Evolutionary conservation across 2,329 filamentous ascomycete genomes (phyloP), one percentile per base, ranked within the genome.

Genomic region (Tolypocladium tundrense): DNA sequence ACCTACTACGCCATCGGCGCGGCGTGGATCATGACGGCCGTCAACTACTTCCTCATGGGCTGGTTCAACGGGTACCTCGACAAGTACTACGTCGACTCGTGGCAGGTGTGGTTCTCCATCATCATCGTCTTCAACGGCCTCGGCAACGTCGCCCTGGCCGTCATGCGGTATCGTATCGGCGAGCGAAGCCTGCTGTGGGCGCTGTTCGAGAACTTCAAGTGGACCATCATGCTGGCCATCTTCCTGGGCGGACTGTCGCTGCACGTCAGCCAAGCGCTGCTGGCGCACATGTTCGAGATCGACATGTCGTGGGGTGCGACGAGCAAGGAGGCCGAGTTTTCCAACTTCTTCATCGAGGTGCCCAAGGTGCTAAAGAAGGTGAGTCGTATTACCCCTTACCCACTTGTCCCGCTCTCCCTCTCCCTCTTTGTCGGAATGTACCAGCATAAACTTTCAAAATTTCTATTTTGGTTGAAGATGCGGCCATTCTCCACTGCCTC

Each of bases 291-390:
- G 83, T 89, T 94, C 69, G 85, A 89, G 74, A 85, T 93, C 68
- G 82, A 94, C 73, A 93, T 94, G 87, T 84, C 83, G 3, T 94
- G 90, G 90, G 90, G 90, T 55, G 85, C 90, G 1, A 95, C 91
- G 0, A 82, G 86, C 45, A 95, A 95, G 74, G 91, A 96, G 75
- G 83, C 84, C 54, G 87, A 91, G 66, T 86, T 88, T 67, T 87
- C 88, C 33, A 88, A 90, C 72, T 95, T 95, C 74, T 93, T 92
- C 74, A 88, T 90, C 60, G 90, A 94, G 69, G 83, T 92, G 21
- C 87, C 88, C 40, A 88, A 88, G 69, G 88, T 95, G 45, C 70
- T 93, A 65, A 87, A 86, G 73, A 86, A 84, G 68, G 90, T 91
- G 72, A 83, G 87, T 71, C 78, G 72, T 65, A 66, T 73, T 56